A percentile compares a stretch with the other conserved stretches of the same genome.
Evolutionary conservation across 306 rosid genomes (phyloP).

Genomic region (Echinosophora koreensis): DNA sequence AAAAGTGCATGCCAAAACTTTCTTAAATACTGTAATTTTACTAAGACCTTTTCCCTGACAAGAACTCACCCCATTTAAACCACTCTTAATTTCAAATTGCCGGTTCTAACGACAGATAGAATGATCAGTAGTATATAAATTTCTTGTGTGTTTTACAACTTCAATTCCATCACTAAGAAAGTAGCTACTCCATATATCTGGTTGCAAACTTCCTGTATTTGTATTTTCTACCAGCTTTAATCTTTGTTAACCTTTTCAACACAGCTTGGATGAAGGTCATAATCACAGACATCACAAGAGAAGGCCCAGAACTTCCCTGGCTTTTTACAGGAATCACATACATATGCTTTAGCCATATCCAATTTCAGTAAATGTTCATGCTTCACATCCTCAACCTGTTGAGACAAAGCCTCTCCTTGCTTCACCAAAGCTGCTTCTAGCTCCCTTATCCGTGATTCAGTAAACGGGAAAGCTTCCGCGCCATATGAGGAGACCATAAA

Average conservation of each 20-base stretch:
- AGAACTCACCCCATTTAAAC: slow-evolving; percentile 17
- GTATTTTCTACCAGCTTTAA: slow-evolving; percentile 40
- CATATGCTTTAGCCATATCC: slow-evolving; percentile 86
- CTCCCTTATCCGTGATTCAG: slow-evolving; percentile 69
- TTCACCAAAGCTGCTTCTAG: slow-evolving; percentile 70
- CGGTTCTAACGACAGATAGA: slow-evolving; percentile 29
- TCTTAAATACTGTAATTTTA: slow-evolving; percentile 23
- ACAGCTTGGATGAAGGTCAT: slow-evolving; percentile 92
- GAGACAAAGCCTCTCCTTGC: slow-evolving; percentile 87
- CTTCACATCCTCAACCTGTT: slow-evolving; percentile 73
- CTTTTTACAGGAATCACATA: slow-evolving; percentile 81
- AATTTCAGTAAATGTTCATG: slow-evolving; percentile 85
- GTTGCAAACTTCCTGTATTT: slow-evolving; percentile 31
- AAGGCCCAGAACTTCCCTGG: slow-evolving; percentile 92
- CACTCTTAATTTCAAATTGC: slow-evolving; percentile 25
- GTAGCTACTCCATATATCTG: slow-evolving; percentile 1
- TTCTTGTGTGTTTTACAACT: slow-evolving; percentile 27
- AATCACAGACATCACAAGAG: slow-evolving; percentile 86
- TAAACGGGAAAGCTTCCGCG: slow-evolving; percentile 88
- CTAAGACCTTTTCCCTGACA: slow-evolving; percentile 28
- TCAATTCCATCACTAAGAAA: slow-evolving; percentile 29
- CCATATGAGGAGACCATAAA: slow-evolving; percentile 73
- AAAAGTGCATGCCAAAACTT: slow-evolving; percentile 22
- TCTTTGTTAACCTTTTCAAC: slow-evolving; percentile 56
- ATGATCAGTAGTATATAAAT: slow-evolving; percentile 1